These are phyloP conservation scores for Eucalyptus curtisii DNA, from an alignment of 345 rosid genomes.

Conservation along the genomic window DNA sequence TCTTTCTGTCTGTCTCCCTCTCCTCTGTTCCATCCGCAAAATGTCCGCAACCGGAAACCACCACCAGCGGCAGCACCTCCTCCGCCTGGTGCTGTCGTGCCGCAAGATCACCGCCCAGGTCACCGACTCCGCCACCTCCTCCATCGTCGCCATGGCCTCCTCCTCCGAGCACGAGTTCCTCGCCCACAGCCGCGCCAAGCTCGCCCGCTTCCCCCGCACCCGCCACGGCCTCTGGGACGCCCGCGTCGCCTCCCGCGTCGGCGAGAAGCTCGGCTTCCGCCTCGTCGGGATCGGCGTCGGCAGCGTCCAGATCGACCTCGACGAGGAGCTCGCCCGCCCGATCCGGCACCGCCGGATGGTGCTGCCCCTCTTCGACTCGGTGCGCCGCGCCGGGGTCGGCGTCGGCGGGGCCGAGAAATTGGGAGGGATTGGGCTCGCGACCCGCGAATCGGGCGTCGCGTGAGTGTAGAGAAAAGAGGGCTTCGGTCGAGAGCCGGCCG, in stretches of 20 bases:
- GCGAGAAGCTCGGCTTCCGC: constrained; percentile 73
- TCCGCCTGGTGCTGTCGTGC: constrained; percentile 70
- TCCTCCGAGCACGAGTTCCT: constrained; percentile 70
- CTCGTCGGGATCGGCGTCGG: constrained; percentile 53
- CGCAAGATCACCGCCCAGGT: constrained; percentile 85
- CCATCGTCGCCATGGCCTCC: constrained; percentile 85
- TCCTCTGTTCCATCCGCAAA: not conserved
- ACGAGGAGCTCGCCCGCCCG: constrained; percentile 68
- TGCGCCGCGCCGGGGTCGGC: constrained; percentile 57
- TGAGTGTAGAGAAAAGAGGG: not conserved
- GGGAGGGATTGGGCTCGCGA: constrained; percentile 10
- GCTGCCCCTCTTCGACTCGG: constrained; percentile 62
- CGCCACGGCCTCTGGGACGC: constrained; percentile 49
- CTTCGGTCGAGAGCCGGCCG: not conserved
- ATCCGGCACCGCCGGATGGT: constrained; percentile 51
- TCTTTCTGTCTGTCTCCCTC: not conserved
- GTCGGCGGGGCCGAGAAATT: constrained; percentile 60
- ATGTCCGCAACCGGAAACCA: constrained; percentile 14
- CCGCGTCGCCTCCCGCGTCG: constrained; percentile 63
- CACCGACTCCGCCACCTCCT: constrained; percentile 37
- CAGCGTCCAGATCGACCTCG: constrained; percentile 34
- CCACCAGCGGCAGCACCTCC: constrained; percentile 18
- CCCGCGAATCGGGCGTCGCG: not conserved
- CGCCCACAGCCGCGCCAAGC: constrained; percentile 48
- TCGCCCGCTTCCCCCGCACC: constrained; percentile 42